Conservation (phyloP, 768 basidiomycete genomes). For the Podaxis rugospora region DNA sequence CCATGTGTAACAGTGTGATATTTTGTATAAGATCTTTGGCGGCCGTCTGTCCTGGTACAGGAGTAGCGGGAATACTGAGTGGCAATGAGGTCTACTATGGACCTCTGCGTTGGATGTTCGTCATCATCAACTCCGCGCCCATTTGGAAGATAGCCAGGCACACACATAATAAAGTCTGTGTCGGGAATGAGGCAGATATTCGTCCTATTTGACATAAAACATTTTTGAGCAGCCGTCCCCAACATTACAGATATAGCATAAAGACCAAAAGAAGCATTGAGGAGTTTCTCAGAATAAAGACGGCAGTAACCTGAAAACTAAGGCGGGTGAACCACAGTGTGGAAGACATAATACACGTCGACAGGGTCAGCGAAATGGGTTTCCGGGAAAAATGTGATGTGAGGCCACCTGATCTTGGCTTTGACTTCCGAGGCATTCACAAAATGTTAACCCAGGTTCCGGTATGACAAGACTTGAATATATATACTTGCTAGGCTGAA, state of each 20-base stretch:
- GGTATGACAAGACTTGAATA: too few relatives aligned
- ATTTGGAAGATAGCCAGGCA: background rate
- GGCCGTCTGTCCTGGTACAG: conserved; percentile 31
- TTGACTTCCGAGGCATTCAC: background rate
- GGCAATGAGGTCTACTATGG: conserved; percentile 56
- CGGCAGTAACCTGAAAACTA: conserved; percentile 77
- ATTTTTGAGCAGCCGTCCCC: conserved; percentile 74
- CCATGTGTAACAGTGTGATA: background rate
- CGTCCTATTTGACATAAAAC: conserved; percentile 61
- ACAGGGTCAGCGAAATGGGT: conserved; percentile 53
- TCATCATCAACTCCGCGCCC: conserved; percentile 1
- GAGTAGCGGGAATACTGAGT: too few relatives aligned
- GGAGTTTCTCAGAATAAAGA: conserved; percentile 73
- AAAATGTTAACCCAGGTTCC: background rate
- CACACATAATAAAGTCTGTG: conserved; percentile 74
- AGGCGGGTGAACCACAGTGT: background rate
- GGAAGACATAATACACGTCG: conserved; percentile 43
- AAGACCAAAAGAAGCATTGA: conserved; percentile 51
- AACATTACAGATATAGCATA: conserved; percentile 57
- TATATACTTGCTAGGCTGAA: background rate
- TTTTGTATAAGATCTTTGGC: conserved; percentile 31
- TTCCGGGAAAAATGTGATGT: conserved; percentile 54
- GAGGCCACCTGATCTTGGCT: conserved; percentile 58
- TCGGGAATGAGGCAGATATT: conserved; percentile 21
- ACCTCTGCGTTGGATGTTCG: conserved; percentile 39